A percentile compares a stretch with the other conserved stretches of the same genome.
Conservation (phyloP, 345 rosid species). For the Geranium rotundifolium region DNA sequence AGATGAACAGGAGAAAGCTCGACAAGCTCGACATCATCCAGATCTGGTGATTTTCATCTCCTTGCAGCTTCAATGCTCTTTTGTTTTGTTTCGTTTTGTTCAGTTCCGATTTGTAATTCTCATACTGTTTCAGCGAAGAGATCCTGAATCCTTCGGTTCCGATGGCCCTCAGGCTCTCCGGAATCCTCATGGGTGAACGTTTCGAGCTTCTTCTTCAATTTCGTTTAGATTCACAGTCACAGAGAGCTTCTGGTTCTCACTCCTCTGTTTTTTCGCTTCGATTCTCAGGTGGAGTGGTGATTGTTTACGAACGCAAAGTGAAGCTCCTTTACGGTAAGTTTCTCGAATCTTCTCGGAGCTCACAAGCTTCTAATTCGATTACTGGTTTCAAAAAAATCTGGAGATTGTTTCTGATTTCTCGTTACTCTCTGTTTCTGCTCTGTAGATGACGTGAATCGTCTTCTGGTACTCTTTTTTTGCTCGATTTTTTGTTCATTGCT, state of each 20-base stretch:
- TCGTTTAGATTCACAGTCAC: neutral
- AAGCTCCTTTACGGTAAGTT: conserved; percentile 62
- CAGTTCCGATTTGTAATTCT: neutral
- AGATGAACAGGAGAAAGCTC: conserved; percentile 66
- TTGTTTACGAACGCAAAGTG: conserved; percentile 88
- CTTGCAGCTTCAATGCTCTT: neutral
- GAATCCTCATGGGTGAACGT: conserved; percentile 74
- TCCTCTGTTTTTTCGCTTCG: neutral
- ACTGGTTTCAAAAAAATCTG: too few relatives aligned
- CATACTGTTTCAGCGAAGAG: conserved; percentile 50
- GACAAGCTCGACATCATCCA: conserved; percentile 54
- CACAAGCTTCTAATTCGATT: neutral
- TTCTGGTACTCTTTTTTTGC: conserved; percentile 37
- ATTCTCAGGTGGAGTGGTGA: conserved; percentile 77
- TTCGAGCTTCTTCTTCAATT: neutral
- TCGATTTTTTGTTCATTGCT: neutral
- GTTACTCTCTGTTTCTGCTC: neutral
- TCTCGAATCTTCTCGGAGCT: neutral
- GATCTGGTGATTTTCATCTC: conserved; percentile 43
- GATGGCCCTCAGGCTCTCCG: conserved; percentile 83
- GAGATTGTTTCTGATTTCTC: neutral
- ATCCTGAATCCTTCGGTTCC: conserved; percentile 85
- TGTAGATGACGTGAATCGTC: conserved; percentile 73
- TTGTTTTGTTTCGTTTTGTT: neutral
- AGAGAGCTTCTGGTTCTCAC: neutral